Percentiles rank a stretch among this genome's conserved stretches.
Evolutionary conservation across 129 eudicot genomes (phyloP).

Genomic region (Helichrysum umbraculigerum): DNA sequence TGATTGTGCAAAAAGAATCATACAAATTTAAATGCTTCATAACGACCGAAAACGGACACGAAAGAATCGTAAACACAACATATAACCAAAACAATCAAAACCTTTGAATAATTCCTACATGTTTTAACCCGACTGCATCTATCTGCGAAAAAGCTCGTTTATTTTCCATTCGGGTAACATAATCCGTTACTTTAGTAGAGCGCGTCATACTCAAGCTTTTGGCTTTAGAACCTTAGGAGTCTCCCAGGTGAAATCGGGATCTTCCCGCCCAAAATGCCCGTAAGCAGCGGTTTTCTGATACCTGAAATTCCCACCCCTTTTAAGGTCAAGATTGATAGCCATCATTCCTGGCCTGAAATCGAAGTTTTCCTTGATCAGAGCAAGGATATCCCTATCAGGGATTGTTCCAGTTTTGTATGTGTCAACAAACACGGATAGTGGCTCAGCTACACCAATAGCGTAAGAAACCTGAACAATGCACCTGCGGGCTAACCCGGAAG

Average conservation of each 20-base stretch:
- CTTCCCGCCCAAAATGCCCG: slow-evolving; percentile 80
- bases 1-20: slow-evolving; percentile 19
- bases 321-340: slow-evolving; percentile 64
- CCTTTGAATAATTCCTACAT: slow-evolving; percentile 2
- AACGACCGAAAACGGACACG: slow-evolving; percentile 25
- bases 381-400: slow-evolving; percentile 64
- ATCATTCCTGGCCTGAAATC: slow-evolving; percentile 82
- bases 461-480: slow-evolving; percentile 75
- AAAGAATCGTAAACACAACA: slow-evolving; percentile 31
- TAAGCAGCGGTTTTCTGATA: slow-evolving; percentile 80
- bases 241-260: slow-evolving; percentile 83
- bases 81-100: slow-evolving; percentile 16
- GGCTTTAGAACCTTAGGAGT: slow-evolving; percentile 63
- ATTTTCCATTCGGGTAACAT: slow-evolving; percentile 28
- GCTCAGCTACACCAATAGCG: slow-evolving; percentile 78
- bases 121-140: background rate
- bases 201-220: slow-evolving; percentile 37
- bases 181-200: background rate
- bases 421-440: slow-evolving; percentile 72
- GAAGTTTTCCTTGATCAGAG: slow-evolving; percentile 61
- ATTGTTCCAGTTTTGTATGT: slow-evolving; percentile 69
- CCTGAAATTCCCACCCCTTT: slow-evolving; percentile 72
- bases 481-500: slow-evolving; percentile 69
- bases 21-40: slow-evolving; percentile 18
- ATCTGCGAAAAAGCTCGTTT: slow-evolving; percentile 18